Conservation (phyloP, 1,139 yeast genomes). For the Sugiyamaella japonica region DNA sequence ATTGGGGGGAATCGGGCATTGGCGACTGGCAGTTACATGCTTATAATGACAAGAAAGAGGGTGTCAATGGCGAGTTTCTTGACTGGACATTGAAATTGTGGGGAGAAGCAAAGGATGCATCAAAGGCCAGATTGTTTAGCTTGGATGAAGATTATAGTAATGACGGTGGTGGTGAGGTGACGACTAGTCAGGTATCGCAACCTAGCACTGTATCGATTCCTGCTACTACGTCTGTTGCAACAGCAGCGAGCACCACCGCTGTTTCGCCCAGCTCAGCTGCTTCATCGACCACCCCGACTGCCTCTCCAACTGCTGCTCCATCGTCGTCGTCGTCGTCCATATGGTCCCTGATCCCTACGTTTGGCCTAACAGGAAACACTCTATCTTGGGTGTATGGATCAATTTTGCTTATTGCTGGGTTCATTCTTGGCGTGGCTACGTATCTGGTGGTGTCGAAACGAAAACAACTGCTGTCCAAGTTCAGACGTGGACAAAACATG, state of each 20-base stretch:
- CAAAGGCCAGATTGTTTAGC: constrained; percentile 54
- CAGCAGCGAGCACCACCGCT: neutral
- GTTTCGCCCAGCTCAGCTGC: neutral
- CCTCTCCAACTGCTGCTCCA: constrained; percentile 17
- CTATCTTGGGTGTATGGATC: constrained; percentile 42
- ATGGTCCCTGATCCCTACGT: constrained; percentile 38
- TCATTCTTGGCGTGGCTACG: constrained; percentile 34
- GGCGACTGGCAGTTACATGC: constrained; percentile 86
- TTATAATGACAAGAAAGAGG: constrained; percentile 45
- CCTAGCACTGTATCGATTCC: constrained; percentile 6
- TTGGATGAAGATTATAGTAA: constrained; percentile 31
- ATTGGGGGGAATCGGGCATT: constrained; percentile 86
- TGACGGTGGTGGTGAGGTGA: constrained; percentile 22
- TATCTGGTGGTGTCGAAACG: constrained; percentile 34
- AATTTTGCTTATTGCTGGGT: constrained; percentile 35
- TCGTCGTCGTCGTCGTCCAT: constrained; percentile 25
- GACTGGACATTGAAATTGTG: constrained; percentile 79
- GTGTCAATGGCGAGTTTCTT: constrained; percentile 49
- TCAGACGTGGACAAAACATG: constrained; percentile 25
- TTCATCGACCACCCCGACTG: constrained; percentile 19
- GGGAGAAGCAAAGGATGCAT: constrained; percentile 72
- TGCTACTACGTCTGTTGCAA: neutral
- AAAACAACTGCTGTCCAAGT: constrained; percentile 13
- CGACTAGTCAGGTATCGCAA: constrained; percentile 1
- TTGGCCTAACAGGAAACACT: constrained; percentile 39